A percentile compares a stretch with the other conserved stretches of the same genome.
Conservation (phyloP, 202 grass and related monocot genomes). For the Carex arenaria region DNA sequence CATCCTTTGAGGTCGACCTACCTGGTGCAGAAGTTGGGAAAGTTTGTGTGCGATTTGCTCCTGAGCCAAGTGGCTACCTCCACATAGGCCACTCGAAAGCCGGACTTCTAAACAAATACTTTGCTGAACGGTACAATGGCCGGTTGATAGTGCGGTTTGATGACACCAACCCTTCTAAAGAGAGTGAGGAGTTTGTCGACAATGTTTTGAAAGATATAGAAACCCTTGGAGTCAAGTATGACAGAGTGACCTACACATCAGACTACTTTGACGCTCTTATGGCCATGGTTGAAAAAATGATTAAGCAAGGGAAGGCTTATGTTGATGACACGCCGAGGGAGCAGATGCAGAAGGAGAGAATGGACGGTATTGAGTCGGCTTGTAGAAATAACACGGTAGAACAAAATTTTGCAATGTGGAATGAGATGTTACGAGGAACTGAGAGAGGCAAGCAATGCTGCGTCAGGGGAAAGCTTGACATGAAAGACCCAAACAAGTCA, state of each 20-base stretch:
- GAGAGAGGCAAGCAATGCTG: constrained; percentile 66
- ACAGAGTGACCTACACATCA: constrained; percentile 70
- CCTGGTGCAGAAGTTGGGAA: constrained; percentile 78
- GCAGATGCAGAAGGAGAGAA: constrained; percentile 74
- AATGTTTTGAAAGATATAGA: constrained; percentile 74
- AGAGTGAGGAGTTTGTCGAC: constrained; percentile 88
- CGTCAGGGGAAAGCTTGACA: constrained; percentile 74
- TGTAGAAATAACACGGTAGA: constrained; percentile 59
- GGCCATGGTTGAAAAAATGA: constrained; percentile 68
- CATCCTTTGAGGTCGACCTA: constrained; percentile 70
- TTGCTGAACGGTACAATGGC: constrained; percentile 75
- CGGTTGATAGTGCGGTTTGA: constrained; percentile 76
- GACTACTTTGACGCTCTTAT: constrained; percentile 69
- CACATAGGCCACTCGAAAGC: constrained; percentile 93
- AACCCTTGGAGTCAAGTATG: constrained; percentile 71
- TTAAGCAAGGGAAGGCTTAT: constrained; percentile 80
- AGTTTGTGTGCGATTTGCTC: constrained; percentile 81
- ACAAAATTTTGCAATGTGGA: constrained; percentile 66
- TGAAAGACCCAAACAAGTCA: constrained; percentile 80
- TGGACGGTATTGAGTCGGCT: constrained; percentile 64
- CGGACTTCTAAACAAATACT: constrained; percentile 78
- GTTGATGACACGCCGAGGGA: constrained; percentile 73
- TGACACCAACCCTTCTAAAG: constrained; percentile 97
- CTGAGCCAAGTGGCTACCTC: constrained; percentile 85
- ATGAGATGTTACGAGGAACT: constrained; percentile 68